Conservation (phyloP, 192 early-diverging fungal species). For the Oehlia diaphana region DNA sequence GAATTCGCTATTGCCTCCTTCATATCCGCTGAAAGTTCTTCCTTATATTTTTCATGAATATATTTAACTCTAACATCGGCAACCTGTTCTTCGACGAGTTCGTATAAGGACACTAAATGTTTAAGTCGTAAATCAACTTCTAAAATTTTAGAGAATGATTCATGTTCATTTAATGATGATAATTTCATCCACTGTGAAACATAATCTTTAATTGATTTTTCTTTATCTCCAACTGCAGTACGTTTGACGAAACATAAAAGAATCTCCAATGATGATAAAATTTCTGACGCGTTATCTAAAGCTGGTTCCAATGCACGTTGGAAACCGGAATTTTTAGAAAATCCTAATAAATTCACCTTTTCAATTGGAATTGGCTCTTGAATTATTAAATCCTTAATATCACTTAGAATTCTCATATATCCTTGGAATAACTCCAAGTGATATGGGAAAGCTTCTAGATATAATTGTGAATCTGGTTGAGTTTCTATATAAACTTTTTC, state of each 20-base stretch:
- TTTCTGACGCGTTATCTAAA: background rate
- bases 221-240: background rate
- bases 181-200: conserved; percentile 27
- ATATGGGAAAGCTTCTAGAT: conserved; percentile 14
- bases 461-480: background rate
- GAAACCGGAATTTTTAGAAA: background rate
- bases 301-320: background rate
- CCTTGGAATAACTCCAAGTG: conserved; percentile 26
- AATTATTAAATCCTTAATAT: conserved; percentile 19
- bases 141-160: background rate
- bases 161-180: conserved; percentile 6
- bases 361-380: conserved; percentile 26
- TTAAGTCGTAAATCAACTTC: background rate
- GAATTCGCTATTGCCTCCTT: background rate
- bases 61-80: background rate
- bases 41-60: conserved; percentile 27
- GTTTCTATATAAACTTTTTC: conserved; percentile 21
- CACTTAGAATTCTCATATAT: conserved; percentile 9
- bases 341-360: background rate
- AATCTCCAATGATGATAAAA: conserved; percentile 30
- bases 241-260: conserved; percentile 31
- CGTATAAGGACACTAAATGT: conserved; percentile 29
- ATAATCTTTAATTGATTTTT: conserved; percentile 22
- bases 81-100: conserved; percentile 28
- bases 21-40: background rate